Base-by-base conservation (phyloP, 2,329 filamentous ascomycete genomes). In the Uncinocarpus reesii region DNA sequence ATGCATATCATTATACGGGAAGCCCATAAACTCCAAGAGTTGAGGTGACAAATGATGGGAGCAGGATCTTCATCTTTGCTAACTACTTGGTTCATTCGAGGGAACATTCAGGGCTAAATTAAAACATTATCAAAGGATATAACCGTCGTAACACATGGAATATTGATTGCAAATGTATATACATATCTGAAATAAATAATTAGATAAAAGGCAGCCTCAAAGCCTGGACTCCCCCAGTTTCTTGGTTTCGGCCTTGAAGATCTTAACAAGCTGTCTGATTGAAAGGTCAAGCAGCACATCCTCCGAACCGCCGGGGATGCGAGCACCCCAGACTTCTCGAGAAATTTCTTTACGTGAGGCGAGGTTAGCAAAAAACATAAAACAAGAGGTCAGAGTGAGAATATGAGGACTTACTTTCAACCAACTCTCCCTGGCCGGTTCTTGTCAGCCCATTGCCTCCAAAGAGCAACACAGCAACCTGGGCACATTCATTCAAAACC, bases 391-490 rank as follows among this genome's bases (percentile, higher is more conserved):
- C 28, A 4, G n/a, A n/a, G n/a, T n/a, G n/a, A n/a, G 3, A 36
- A 47, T 2, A n/a, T 15, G 41, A 34, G 47, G 37, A 77, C 76
- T 72, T 69, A 77, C 81, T 77, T 63, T 87, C 83, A 26, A 78
- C 74, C 53, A 85, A 67, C 63, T 85, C 82, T 16, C 84, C 84
- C 62, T 83, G 79, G 0, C 84, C 84, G 10, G 73, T 75, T 52
- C 74, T 75, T 0, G 83, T 86, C 56, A 79, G 85, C 0, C 83
- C 84, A 59, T 82, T 84, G 1, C 84, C 84, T 2, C 84, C 84
- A 61, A 87, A 86, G 20, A 88, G 63, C 48, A 87, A 62, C 40
- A 85, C 75, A 0, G 83, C 81, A 47, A 75, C 79, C 56, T 81
- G 76, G 2, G 83, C 81, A 59, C 81, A 84, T 60, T 84, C 80